Evolutionary conservation across 768 basidiomycete species (phyloP), one percentile per base, ranked within the genome.

Genomic region (Pulveroboletus sp.): DNA sequence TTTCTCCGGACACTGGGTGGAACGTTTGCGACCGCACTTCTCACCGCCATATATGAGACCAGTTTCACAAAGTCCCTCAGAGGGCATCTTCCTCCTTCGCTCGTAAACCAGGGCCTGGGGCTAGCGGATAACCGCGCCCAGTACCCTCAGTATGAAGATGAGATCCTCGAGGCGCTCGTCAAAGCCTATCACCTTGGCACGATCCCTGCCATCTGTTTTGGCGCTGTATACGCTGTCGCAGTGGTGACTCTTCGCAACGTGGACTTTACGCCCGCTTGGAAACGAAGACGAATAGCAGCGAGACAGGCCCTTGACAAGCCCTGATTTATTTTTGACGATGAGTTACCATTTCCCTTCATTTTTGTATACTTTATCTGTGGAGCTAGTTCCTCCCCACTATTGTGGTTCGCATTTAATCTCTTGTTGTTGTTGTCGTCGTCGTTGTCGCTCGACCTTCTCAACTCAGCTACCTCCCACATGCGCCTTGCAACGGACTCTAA

Each of bases 11-110:
- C 67, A 12, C 50, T 69, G 0, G 67, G 67, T 2, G 67, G 67
- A 15, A 69, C 67, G 38, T 69, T 69, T 28, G 69, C 67, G 8
- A 70, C 67, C 5, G 69, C 69, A 7, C 69, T 69, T 33, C 63
- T 69, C 39, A 69, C 67, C 3, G 69, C 67, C 0, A 47, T 69
- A 11, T 69, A 58, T 6, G 67, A 69, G 46, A 69, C 67, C 12
- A 63, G 54, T 8, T 69, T 69, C 43, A 69, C 69, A 17, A 49
- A 59, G 3, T 58, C 66, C 3, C 61, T 69, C 6, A 53, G 47
- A 39, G 67, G 67, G 24, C 48, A 44, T 1, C 55, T 69, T 17
- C 67, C 67, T 12, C 50, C 55, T 10, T 62, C 63, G 11, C 59
- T 70, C 38, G 61, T 69, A 3, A 17, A 50, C 38, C 67, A 69